Base-by-base conservation (phyloP, 73 alveolate genomes). In the Paramecium tetraurelia region DNA sequence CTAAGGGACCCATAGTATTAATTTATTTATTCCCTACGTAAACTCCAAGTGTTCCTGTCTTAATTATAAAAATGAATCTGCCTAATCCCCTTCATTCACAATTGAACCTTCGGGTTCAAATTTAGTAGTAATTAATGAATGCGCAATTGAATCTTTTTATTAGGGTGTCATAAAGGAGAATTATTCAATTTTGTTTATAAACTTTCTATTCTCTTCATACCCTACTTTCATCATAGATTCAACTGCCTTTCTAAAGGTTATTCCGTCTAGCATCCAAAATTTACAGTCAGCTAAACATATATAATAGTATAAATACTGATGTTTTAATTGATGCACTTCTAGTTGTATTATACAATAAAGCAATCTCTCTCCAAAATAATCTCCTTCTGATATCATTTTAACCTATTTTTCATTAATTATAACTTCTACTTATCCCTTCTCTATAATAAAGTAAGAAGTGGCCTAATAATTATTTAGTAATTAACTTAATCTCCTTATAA, bases 11-110 rank as follows among this genome's bases (percentile, higher is more conserved):
- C 84, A 96, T 94, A 59, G 94, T 92, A 72, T 98, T 95, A 24
- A 96, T 85, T 72, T 92, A 92, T 48, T 75, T 85, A 24, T 92
- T 95, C n/a, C 96, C 98, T 86, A 94, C 92, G 58, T 88, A 85
- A 16, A 96, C 95, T 31, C 92, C 95, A 12, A 96, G 97, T 75
- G 92, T 92, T 35, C 99, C 99, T 22, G 93, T 22, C 92, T 96
- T 96, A 48, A 96, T 96, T 27, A 96, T 93, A 93, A 96, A 53
- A 93, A 95, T 36, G 97, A 94, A 71, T 95, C 96, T 5, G 98
- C 99, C 68, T 68, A 88, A 93, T 95, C 97, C n/a, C 96, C 97
- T 94, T 96, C 95, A 69, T 93, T 92, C 18, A 96, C 96, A 12
- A 96, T 96, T 41, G 76, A 71, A 43, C 93, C 97, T 70, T 92